Base-by-base conservation (phyloP, 1,284 basidiomycete genomes). In the Omphalotus olearius region DNA sequence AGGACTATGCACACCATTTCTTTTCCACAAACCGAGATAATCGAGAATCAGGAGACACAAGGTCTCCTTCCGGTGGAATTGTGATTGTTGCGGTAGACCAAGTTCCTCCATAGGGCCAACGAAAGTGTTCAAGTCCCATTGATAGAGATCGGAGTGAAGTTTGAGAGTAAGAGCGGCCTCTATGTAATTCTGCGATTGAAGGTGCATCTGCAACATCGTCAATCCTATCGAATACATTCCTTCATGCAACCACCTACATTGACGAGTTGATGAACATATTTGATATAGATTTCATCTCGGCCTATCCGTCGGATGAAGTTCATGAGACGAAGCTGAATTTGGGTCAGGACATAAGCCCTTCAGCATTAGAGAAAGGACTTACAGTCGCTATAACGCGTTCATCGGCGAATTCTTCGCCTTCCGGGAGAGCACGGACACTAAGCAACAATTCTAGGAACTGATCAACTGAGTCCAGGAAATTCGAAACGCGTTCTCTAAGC, bases 31-130 rank as follows among this genome's bases (percentile, higher is more conserved):
- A 90, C 91, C 91, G 17, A 94, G 79, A 62, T 93, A 93, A 65
- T 94, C 91, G 38, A 95, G 74, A 55, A 92, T 92, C 51, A 93
- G 72, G 41, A 94, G 76, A 57, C 88, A 91, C 1, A 96, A 70
- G 0, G 91, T 91, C 68, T 98, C 96, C 65, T 97, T 98, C 45
- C 96, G 82, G 51, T 91, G 90, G 69, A 98, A 98, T 50, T 93
- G 88, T 0, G 90, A 94, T 65, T 99, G 96, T 35, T 91, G 86
- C 0, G 95, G 94, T 45, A 98, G 71, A 14, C 85, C 84, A 26
- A 98, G 79, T 55, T 91, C 91, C 62, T 85, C 83, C 83, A 94
- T 92, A 2, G 88, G 87, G 4, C 88, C 83, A 28, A 93, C 82
- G 57, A 92, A 87, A 0, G 83, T 76, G 54, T 83, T 83, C 16